Conservation (phyloP, 2,329 filamentous ascomycete genomes). For the Nigrospora osmanthi region DNA sequence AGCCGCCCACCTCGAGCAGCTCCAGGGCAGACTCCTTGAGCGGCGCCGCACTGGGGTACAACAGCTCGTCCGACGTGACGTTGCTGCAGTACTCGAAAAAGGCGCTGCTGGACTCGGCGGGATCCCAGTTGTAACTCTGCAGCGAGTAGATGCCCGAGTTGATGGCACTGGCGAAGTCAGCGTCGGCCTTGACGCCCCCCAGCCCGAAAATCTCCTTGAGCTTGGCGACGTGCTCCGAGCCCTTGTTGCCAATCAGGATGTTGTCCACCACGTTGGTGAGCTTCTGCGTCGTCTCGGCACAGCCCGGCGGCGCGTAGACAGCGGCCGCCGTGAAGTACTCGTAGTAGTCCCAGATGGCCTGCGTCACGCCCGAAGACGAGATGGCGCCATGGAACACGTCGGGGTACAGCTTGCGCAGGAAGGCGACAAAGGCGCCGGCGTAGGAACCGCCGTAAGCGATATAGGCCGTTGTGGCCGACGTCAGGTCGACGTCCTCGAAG, state of each 20-base stretch:
- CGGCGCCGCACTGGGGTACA: slow-evolving; percentile 32
- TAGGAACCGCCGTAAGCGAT: slow-evolving; percentile 82
- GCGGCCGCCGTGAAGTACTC: slow-evolving; percentile 45
- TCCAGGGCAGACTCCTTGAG: slow-evolving; percentile 25
- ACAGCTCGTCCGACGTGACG: slow-evolving; percentile 29
- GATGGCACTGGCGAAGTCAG: slow-evolving; percentile 40
- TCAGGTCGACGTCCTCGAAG: slow-evolving; percentile 59
- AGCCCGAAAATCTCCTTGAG: slow-evolving; percentile 39
- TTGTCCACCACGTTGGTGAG: slow-evolving; percentile 43
- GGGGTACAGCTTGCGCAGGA: slow-evolving; percentile 69
- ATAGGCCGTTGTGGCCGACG: slow-evolving; percentile 57
- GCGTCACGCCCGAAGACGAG: slow-evolving; percentile 71
- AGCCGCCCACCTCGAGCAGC: slow-evolving; percentile 33
- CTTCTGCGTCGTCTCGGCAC: slow-evolving; percentile 56
- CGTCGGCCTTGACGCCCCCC: slow-evolving; percentile 30
- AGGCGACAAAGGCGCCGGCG: slow-evolving; percentile 70
- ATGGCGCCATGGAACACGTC: slow-evolving; percentile 74
- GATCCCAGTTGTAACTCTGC: slow-evolving; percentile 48
- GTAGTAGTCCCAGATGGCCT: slow-evolving; percentile 73
- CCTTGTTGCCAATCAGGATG: slow-evolving; percentile 34
- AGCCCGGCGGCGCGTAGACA: slow-evolving; percentile 45
- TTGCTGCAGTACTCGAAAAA: slow-evolving; percentile 42
- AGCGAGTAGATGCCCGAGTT: slow-evolving; percentile 31
- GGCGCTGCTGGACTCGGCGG: slow-evolving; percentile 27
- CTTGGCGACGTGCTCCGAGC: slow-evolving; percentile 30